A percentile compares a stretch with the other conserved stretches of the same genome.
These are phyloP conservation scores for Hypoxylon sp. DNA, from an alignment of 2,329 filamentous ascomycete species.

Conservation along the genomic window DNA sequence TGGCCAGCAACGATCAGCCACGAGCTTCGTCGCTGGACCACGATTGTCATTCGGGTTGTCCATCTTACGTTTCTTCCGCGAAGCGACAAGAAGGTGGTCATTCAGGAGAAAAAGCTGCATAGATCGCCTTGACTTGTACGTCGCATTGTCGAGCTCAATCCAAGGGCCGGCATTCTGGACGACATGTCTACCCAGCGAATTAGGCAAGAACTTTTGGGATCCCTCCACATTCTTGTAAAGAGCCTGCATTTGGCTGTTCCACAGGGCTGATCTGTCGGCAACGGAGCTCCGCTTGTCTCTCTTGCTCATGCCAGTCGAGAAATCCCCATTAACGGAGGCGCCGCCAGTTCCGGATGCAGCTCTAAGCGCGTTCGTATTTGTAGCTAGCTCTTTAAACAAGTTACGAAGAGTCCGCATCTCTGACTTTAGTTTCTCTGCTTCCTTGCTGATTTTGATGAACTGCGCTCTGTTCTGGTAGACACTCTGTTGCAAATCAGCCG, in stretches of 20 bases:
- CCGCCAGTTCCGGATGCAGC: conserved; percentile 70
- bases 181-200: conserved; percentile 90
- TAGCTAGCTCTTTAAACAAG: conserved; percentile 92
- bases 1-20: conserved; percentile 95
- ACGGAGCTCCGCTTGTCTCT: conserved; percentile 92
- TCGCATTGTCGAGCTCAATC: conserved; percentile 97
- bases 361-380: conserved; percentile 77
- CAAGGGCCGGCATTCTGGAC: conserved; percentile 92
- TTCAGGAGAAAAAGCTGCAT: conserved; percentile 95
- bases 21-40: conserved; percentile 78
- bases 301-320: conserved; percentile 72
- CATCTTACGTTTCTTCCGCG: conserved; percentile 90
- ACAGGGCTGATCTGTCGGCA: conserved; percentile 75
- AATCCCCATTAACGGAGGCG: conserved; percentile 66
- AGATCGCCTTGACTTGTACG: conserved; percentile 91
- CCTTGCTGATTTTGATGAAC: conserved; percentile 99
- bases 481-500: conserved; percentile 90
- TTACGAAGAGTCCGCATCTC: conserved; percentile 94
- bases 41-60: conserved; percentile 73
- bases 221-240: conserved; percentile 98
- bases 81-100: conserved; percentile 92
- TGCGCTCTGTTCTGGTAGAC: conserved; percentile 97
- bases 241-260: conserved; percentile 81
- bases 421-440: conserved; percentile 95
- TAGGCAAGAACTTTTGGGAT: conserved; percentile 96